phyloP scores from a whole-genome alignment of 2,329 filamentous ascomycete genomes.

The Colletotrichum melonis region DNA sequence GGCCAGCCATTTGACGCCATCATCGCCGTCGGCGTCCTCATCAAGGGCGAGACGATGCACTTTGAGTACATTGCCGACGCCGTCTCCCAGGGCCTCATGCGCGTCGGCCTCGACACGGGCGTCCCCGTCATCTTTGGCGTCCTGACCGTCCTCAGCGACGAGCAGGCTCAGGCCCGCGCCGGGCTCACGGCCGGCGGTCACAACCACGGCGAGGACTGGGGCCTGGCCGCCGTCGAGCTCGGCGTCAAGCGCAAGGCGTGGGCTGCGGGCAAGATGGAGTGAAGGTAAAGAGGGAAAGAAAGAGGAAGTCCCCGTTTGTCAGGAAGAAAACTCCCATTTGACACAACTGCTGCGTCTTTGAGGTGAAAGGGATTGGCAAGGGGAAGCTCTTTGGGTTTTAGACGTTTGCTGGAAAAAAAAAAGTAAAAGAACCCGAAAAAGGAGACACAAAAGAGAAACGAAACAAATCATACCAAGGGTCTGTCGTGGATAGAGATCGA shows the following conservation, averaged over 20 bases:
- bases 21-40: constrained; percentile 93
- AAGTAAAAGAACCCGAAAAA: background rate
- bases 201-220: constrained; percentile 98
- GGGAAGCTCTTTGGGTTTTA: constrained; percentile 1
- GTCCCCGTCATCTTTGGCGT: constrained; percentile 93
- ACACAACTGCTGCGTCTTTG: background rate
- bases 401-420: background rate
- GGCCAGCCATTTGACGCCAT: constrained; percentile 87
- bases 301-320: too few relatives aligned
- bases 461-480: background rate
- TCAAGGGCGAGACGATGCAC: constrained; percentile 99
- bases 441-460: background rate
- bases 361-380: constrained; percentile 23
- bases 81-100: constrained; percentile 92
- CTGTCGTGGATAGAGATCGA: background rate
- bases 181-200: constrained; percentile 78
- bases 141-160: constrained; percentile 87
- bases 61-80: constrained; percentile 98
- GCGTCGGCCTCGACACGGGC: constrained; percentile 88
- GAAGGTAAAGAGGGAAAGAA: constrained; percentile 9
- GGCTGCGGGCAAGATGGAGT: constrained; percentile 75
- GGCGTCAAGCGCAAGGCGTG: constrained; percentile 88
- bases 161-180: constrained; percentile 87
- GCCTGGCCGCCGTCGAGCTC: constrained; percentile 92
- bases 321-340: too few relatives aligned